Base-by-base conservation (phyloP, 2,329 filamentous ascomycete genomes). In the Trichoderma harzianum region DNA sequence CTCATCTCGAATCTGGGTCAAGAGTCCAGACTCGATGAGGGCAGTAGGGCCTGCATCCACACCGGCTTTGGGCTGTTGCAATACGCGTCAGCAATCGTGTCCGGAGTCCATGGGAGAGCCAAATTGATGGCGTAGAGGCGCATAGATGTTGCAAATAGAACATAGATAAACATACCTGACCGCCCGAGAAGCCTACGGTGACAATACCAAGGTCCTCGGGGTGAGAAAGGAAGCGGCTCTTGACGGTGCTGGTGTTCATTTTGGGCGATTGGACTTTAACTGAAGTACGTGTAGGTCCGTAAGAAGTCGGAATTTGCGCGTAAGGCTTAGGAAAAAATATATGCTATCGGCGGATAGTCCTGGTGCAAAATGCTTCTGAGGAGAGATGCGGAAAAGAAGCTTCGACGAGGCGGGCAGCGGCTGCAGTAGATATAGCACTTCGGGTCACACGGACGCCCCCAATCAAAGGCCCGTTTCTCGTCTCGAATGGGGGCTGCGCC, bases 121-220 rank as follows among this genome's bases (percentile, higher is more conserved):
- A 4, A 65, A 18, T 53, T 51, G 26, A 24, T 61, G 30, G 24
- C 8, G 14, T 8, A 43, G 7, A 4, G 16, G 14, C 5, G n/a
- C 6, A 32, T n/a, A 47, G 8, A 34, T 26, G 28, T 7, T 47
- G 34, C 16, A 1, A 30, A 32, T 5, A 36, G n/a, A 18, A 3
- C 7, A 32, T 16, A 26, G 5, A 16, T 53, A 47, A 12, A 28
- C 86, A 77, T 90, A 96, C 94, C 90, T 98, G 96, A 71, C 96
- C 96, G 76, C 95, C 95, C 69, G 94, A 97, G 86, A 98, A 99
- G 74, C 95, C 95, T 47, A 98, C 96, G 64, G 95, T 94, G 47
- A 98, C 94, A 71, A 99, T 89, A 74, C 95, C 96, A 75, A 99
- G 87, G 78, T 98, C 91, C 79, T 93, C 87, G 36, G 90, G 89